Conservation (phyloP, 768 basidiomycete species). For the Psilocybe sp. region DNA sequence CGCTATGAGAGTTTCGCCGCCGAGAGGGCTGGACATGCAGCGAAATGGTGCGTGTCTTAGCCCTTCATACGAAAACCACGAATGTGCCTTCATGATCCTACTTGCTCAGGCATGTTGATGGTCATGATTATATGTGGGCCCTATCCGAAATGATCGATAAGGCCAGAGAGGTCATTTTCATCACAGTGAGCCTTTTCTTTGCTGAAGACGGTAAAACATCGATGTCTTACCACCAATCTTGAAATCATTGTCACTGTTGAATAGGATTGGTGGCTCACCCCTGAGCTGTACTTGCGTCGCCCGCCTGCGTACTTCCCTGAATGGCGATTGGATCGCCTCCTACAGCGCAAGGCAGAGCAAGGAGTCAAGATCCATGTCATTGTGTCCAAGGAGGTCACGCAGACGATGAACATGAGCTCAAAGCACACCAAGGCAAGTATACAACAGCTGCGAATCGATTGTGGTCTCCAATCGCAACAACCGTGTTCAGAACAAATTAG, state of each 20-base stretch:
- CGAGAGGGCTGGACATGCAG: conserved; percentile 63
- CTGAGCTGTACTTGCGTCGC: conserved; percentile 91
- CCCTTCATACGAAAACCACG: not conserved
- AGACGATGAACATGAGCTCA: conserved; percentile 88
- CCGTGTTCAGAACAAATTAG: conserved; percentile 59
- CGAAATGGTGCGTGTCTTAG: conserved; percentile 65
- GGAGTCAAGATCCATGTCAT: conserved; percentile 91
- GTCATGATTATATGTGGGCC: conserved; percentile 97
- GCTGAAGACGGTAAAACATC: not conserved
- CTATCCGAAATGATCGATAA: conserved; percentile 85
- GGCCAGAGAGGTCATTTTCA: conserved; percentile 84
- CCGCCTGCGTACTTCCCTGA: conserved; percentile 83
- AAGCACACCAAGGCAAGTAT: conserved; percentile 70
- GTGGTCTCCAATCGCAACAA: not conserved
- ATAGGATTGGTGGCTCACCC: conserved; percentile 92
- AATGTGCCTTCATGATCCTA: not conserved
- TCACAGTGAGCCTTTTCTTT: conserved; percentile 48
- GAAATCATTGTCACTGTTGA: not conserved
- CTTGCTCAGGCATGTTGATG: conserved; percentile 68
- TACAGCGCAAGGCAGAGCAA: conserved; percentile 85
- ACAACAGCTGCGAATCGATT: not conserved
- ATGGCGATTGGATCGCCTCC: conserved; percentile 84
- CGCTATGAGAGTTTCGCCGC: conserved; percentile 84
- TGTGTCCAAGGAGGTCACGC: conserved; percentile 95
- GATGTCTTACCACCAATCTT: not conserved